These are phyloP conservation scores for Phytopythium litorale DNA, from an alignment of 352 stramenopile species.

Conservation along the genomic window DNA sequence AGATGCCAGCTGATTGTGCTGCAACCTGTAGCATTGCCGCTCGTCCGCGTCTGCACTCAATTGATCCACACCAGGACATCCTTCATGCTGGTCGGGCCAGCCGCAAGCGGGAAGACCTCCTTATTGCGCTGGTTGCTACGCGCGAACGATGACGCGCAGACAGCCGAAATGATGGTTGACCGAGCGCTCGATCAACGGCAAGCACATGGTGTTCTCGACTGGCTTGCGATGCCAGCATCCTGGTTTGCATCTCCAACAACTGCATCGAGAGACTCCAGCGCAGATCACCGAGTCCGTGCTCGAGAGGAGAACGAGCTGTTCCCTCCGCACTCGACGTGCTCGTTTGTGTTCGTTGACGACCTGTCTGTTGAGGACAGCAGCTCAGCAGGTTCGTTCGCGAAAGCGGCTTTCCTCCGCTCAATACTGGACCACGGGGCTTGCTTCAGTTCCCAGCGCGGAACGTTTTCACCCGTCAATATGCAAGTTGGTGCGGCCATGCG, in stretches of 20 bases:
- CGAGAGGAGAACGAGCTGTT: slow-evolving; percentile 43
- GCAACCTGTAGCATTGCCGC: slow-evolving; percentile 10
- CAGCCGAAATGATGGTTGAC: slow-evolving; percentile 38
- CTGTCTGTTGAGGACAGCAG: slow-evolving; percentile 10
- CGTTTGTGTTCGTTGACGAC: slow-evolving; percentile 61
- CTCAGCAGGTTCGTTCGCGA: slow-evolving; percentile 4
- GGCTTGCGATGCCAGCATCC: slow-evolving; percentile 29
- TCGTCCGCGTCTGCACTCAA: slow-evolving; percentile 34
- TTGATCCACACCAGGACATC: slow-evolving; percentile 34
- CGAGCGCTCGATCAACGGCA: slow-evolving; percentile 39
- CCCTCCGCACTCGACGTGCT: slow-evolving; percentile 13
- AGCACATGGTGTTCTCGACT: slow-evolving; percentile 38
- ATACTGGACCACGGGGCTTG: slow-evolving; percentile 43
- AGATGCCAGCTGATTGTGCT: slow-evolving; percentile 38
- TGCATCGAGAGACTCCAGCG: background rate
- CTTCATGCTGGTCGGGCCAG: slow-evolving; percentile 40
- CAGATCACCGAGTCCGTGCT: slow-evolving; percentile 13
- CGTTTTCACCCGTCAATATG: slow-evolving; percentile 28
- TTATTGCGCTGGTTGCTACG: slow-evolving; percentile 33
- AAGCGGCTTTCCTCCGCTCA: slow-evolving; percentile 35
- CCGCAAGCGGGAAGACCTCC: slow-evolving; percentile 48
- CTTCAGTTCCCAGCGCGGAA: slow-evolving; percentile 25
- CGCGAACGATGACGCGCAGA: slow-evolving; percentile 34
- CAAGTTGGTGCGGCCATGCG: slow-evolving; percentile 37
- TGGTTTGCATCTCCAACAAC: slow-evolving; percentile 31